Base-by-base conservation (phyloP, 139 green algal species). In the Parachlorella kessleri region DNA sequence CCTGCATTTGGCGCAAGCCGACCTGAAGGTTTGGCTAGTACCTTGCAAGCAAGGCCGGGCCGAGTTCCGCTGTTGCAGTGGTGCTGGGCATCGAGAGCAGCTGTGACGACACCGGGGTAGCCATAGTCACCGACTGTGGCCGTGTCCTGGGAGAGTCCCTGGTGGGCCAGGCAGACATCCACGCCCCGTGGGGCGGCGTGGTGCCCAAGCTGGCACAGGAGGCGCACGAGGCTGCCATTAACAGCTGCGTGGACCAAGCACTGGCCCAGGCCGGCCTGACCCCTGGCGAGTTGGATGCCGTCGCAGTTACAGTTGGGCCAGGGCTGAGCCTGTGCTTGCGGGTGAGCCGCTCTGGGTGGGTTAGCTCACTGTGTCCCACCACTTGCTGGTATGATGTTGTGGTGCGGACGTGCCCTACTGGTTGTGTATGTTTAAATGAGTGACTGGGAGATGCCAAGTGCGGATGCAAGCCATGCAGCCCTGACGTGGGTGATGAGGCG, bases 61-160 rank as follows among this genome's bases (percentile, higher is more conserved):
- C n/a, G n/a, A n/a, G n/a, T n/a, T n/a, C n/a, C n/a, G n/a, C n/a
- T n/a, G n/a, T n/a, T n/a, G n/a, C n/a, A n/a, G n/a, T 97, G 3
- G 77, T 99, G 4, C 88, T 99, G 28, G 96, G 96, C 73, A 99
- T 99, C 54, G 96, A 99, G 80, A 95, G 86, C 82, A 95, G 87
- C 87, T 99, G 96, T 74, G 96, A 99, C 81, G 96, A 99, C 90
- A 99, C 96, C 1, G 96, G 86, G 6, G 94, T 93, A 14, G 96
- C 95, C 30, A 87, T 99, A 1, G 93, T 99, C 23, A 90, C 79
- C 2, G 83, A 77, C 10, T 78, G 88, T 30, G 96, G 96, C 0
- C 38, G 53, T 6, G 82, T 99, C 6, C 82, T 99, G 24, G 92
- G 92, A 1, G 87, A 98, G 59, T 88, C 89, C 0, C 65, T 98